Base-by-base conservation (phyloP, 805 yeast genomes). In the Priceomyces carsonii region DNA sequence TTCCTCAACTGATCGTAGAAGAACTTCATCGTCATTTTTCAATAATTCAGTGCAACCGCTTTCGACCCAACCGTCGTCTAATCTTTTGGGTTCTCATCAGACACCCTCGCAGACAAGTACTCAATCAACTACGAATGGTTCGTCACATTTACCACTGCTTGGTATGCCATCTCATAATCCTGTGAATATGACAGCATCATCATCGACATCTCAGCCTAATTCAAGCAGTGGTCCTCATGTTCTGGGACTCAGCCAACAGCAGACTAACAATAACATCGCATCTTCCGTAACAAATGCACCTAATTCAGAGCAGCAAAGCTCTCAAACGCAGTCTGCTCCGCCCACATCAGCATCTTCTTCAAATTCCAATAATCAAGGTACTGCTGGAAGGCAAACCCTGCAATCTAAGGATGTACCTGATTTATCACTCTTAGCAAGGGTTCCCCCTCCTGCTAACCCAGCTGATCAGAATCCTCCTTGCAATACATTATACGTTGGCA, bases 381-480 rank as follows among this genome's bases (percentile, higher is more conserved):
- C 35, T 16, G 16, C 41, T 18, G 24, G 42, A 5, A 38, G 48
- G 10, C 45, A 43, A 27, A 19, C 48, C 6, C 36, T 43, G 3
- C 39, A 53, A 14, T 39, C 53, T 13, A 62, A 63, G 36, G 68
- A 63, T 68, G 75, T 65, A 9, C 81, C 81, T 0, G 93, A 85
- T 54, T 67, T 85, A 43, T 81, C 89, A 0, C 64, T 85, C 29
- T 62, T 85, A 31, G 89, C 91, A 0, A 66, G 88, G 45, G 89
- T 85, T 19, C 95, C 93, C 9, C 89, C 91, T 4, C 95, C 95
- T 5, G 96, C 96, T 1, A 91, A 91, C 53, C 99, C 99, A 5
- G 98, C 99, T 2, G 99, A 93, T 61, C 99, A 93, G 63, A 93
- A 93, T 56, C 98, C 99, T 3, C 99, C 99, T 6, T 93, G 99